Evolutionary conservation across 1,284 basidiomycete genomes (phyloP).

Genomic region (Athelia sp.): DNA sequence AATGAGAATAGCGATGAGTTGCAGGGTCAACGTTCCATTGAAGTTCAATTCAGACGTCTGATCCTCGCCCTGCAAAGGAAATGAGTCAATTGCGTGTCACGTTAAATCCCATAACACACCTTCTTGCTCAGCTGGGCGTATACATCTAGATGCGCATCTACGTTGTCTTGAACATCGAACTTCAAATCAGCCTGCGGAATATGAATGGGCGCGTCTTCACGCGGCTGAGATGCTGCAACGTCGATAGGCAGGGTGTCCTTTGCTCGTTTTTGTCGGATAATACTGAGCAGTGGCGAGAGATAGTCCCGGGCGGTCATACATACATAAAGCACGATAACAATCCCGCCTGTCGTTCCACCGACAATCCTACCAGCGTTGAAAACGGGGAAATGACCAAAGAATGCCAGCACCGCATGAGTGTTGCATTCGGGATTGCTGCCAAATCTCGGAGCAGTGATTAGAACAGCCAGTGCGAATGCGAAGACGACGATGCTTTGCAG

Average conservation of each 20-base stretch:
- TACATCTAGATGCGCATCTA: not conserved
- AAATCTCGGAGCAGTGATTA: conserved; percentile 14
- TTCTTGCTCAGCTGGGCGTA: not conserved
- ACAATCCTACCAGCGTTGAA: conserved; percentile 16
- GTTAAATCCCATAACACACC: too few species aligned
- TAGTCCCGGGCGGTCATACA: conserved; percentile 12
- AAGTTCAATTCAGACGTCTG: conserved; percentile 6
- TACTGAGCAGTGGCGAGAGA: not conserved
- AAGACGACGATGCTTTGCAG: conserved; percentile 19
- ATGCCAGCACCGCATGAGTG: conserved; percentile 13
- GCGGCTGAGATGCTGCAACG: not conserved
- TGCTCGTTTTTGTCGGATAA: not conserved
- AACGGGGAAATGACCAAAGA: conserved; percentile 18
- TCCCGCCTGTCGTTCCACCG: conserved; percentile 10
- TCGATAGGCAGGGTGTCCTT: conserved; percentile 2
- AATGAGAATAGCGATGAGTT: conserved; percentile 8
- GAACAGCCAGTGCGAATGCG: conserved; percentile 17
- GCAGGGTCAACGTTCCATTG: too few species aligned
- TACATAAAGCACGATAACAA: conserved; percentile 9
- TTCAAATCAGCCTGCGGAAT: not conserved
- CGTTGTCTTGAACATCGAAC: not conserved
- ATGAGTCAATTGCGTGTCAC: conserved; percentile 1
- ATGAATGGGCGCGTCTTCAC: not conserved
- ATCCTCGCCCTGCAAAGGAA: not conserved
- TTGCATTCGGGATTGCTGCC: conserved; percentile 16